phyloP scores from a whole-genome alignment of 805 yeast species.

The Myxozyma geophila region DNA sequence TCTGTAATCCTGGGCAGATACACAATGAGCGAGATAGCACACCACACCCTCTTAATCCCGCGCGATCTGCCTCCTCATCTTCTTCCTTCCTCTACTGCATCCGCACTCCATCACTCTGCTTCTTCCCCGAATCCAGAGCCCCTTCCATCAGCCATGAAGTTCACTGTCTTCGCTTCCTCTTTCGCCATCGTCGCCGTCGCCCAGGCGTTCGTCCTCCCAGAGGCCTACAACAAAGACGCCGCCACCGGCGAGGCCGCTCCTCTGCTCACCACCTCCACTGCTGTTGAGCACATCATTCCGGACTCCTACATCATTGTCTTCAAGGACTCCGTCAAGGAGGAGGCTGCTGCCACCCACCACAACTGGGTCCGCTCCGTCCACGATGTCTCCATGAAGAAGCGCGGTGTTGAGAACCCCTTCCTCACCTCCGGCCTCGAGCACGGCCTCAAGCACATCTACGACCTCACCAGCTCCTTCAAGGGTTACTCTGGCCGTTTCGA shows the following conservation, averaged over 20 bases:
- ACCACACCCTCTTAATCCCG: conserved; percentile 2
- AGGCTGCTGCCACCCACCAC: conserved; percentile 65
- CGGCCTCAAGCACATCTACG: conserved; percentile 65
- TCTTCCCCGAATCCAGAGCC: neutral
- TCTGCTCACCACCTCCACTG: conserved; percentile 52
- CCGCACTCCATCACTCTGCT: conserved; percentile 1
- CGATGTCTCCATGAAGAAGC: conserved; percentile 39
- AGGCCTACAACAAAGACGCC: conserved; percentile 17
- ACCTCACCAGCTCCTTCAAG: conserved; percentile 56
- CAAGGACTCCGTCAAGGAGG: conserved; percentile 63
- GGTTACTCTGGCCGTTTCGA: conserved; percentile 91
- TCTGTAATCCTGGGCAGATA: neutral
- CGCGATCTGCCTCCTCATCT: conserved; percentile 6
- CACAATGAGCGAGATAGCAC: conserved; percentile 2
- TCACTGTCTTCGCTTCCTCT: conserved; percentile 24
- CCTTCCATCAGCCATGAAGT: conserved; percentile 27
- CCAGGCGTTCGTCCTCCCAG: conserved; percentile 34
- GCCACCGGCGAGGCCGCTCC: conserved; percentile 45
- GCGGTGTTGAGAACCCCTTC: conserved; percentile 49
- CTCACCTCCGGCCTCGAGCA: conserved; percentile 48
- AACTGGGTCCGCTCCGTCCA: conserved; percentile 52
- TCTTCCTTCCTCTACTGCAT: conserved; percentile 4
- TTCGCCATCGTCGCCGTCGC: conserved; percentile 31
- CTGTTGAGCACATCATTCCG: conserved; percentile 48
- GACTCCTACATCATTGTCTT: conserved; percentile 85